A percentile compares a stretch with the other conserved stretches of the same genome.
Evolutionary conservation across 164 flowering plant species (phyloP).

Genomic region (Chimonanthus praecox): DNA sequence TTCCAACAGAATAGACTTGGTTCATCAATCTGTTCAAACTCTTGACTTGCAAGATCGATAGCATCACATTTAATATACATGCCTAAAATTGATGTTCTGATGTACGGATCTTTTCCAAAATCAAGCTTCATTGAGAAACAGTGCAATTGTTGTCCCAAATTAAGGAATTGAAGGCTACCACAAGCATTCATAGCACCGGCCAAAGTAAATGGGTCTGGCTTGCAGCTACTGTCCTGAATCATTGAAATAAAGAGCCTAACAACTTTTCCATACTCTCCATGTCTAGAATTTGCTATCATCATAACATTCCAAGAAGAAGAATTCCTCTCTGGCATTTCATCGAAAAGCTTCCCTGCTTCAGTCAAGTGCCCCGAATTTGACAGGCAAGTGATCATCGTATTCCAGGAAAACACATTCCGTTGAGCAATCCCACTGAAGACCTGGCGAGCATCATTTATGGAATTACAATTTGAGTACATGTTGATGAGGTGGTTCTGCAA

Average conservation of each 20-base stretch:
- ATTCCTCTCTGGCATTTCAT: slow-evolving; percentile 46
- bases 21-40: slow-evolving; percentile 23
- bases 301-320: slow-evolving; percentile 48
- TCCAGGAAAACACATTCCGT: slow-evolving; percentile 39
- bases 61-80: slow-evolving; percentile 34
- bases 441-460: slow-evolving; percentile 23
- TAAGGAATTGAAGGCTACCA: slow-evolving; percentile 21
- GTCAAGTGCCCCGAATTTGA: slow-evolving; percentile 20
- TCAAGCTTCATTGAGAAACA: slow-evolving; percentile 28
- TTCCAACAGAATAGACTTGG: slow-evolving; percentile 52
- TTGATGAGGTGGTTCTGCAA: slow-evolving; percentile 44
- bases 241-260: slow-evolving; percentile 29
- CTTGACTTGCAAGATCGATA: slow-evolving; percentile 22
- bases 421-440: slow-evolving; percentile 20
- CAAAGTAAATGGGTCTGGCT: slow-evolving; percentile 26
- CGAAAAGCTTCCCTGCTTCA: slow-evolving; percentile 34
- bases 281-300: slow-evolving; percentile 37
- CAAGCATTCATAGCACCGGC: slow-evolving; percentile 48
- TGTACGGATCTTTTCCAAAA: slow-evolving; percentile 13
- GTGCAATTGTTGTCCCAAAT: slow-evolving; percentile 32
- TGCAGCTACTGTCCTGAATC: slow-evolving; percentile 18
- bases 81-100: slow-evolving; percentile 30
- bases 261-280: slow-evolving; percentile 20
- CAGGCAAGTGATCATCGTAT: slow-evolving; percentile 31
- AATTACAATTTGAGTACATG: slow-evolving; percentile 37